Evolutionary conservation across 1,284 basidiomycete species (phyloP).

Genomic region (Ganoderma resinaceum): DNA sequence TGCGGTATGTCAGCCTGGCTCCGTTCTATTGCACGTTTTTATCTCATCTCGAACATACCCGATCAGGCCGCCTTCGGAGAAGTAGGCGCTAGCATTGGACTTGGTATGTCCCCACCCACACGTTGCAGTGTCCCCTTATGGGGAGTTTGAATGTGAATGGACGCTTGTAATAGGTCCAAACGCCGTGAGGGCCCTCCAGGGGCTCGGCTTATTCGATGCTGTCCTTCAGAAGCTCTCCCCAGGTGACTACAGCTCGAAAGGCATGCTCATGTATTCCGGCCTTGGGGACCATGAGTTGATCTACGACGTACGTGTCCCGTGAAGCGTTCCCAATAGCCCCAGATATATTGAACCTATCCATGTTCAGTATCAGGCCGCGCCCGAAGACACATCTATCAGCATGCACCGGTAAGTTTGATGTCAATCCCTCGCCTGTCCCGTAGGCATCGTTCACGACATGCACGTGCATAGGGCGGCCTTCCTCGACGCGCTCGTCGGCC

Average conservation of each 20-base stretch:
- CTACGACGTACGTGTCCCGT: conserved; percentile 46
- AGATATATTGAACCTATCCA: background rate
- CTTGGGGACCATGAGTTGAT: conserved; percentile 50
- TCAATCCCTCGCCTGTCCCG: background rate
- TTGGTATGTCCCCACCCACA: conserved; percentile 46
- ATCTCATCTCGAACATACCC: background rate
- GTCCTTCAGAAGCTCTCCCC: conserved; percentile 48
- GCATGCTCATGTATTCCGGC: conserved; percentile 53
- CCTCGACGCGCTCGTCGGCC: conserved; percentile 53
- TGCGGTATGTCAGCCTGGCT: conserved; percentile 42
- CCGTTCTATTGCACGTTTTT: background rate
- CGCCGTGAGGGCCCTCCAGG: conserved; percentile 52
- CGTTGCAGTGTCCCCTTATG: background rate
- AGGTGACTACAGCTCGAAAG: conserved; percentile 38
- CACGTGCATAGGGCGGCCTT: conserved; percentile 49
- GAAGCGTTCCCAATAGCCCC: background rate
- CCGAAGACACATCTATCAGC: background rate
- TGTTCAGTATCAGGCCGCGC: background rate
- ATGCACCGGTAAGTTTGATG: background rate
- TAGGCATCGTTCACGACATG: background rate
- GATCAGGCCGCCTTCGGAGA: conserved; percentile 53
- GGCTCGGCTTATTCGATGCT: conserved; percentile 51
- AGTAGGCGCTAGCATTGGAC: conserved; percentile 59
- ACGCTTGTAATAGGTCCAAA: conserved; percentile 52
- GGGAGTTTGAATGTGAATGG: background rate